Evolutionary conservation across 108 stramenopile species (phyloP).

Genomic region (Skeletonema potamos): DNA sequence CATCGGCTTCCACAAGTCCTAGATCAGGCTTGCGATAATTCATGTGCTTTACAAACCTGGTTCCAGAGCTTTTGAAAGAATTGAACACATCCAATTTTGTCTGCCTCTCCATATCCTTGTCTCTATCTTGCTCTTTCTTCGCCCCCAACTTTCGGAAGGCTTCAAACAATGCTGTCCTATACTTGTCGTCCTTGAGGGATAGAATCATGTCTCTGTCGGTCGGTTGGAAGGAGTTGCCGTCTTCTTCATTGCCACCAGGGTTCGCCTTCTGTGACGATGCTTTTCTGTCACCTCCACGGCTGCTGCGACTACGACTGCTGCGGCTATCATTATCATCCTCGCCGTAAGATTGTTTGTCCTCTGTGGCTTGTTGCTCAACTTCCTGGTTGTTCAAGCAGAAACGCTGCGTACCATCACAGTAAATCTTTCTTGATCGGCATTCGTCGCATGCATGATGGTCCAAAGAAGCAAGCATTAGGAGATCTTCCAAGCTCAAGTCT

Average conservation of each 20-base stretch:
- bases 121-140: background rate
- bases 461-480: conserved; percentile 5
- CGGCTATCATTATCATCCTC: background rate
- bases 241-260: background rate
- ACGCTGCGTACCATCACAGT: background rate
- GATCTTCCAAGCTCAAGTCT: conserved; percentile 18
- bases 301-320: background rate
- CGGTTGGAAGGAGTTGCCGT: background rate
- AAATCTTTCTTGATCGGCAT: background rate
- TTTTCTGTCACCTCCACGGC: background rate
- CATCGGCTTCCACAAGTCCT: background rate
- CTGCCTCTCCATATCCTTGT: background rate
- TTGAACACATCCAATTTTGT: background rate
- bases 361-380: background rate
- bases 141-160: background rate
- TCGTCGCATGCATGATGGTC: background rate
- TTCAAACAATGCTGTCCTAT: background rate
- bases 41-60: background rate
- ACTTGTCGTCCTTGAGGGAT: background rate
- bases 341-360: background rate
- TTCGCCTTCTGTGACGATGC: background rate
- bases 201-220: background rate
- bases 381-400: background rate
- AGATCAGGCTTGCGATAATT: conserved; percentile 2
- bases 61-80: background rate